Evolutionary conservation across 164 flowering plant genomes (phyloP), one percentile per base, ranked within the genome.

Genomic region (Cinnamomum chago): DNA sequence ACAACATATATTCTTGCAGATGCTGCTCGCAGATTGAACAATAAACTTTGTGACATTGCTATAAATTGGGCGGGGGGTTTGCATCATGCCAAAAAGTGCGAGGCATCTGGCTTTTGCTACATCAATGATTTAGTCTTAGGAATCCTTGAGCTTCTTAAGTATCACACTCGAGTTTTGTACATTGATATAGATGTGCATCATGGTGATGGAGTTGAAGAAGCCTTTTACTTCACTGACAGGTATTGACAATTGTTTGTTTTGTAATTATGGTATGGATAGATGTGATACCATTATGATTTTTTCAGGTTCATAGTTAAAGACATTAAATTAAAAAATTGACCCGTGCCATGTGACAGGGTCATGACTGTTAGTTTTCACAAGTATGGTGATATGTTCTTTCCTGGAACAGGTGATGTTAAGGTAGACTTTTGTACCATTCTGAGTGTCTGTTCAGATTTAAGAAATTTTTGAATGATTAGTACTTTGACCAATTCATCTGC

Each of bases 141-240:
- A 65, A 95, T 95, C 75, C 78, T 95, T 76, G 99, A 95, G 88
- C 95, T 93, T 76, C 84, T 95, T 35, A 95, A 93, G 81, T 80
- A 93, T 80, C 98, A 95, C 84, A 86, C 98, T 6, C 93, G 98
- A 65, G 98, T 95, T 67, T 80, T 95, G 52, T 95, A 93, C 67
- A 89, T 95, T 79, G 99, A 95, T 79, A 95, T 95, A 72, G 98
- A 95, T 80, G 98, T 95, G 66, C 99, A 95, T 85, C 99, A 95
- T 76, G 99, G 99, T 28, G 99, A 95, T 85, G 99, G 99, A 72
- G 98, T 95, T 33, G 99, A 95, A 86, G 99, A 95, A 86, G 99
- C 98, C 58, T 95, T 95, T 79, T 95, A 90, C 78, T 88, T 88
- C 80, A 95, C 98, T 52, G 99, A 95, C 83, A 92, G 98, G 99